Evolutionary conservation across 345 rosid species (phyloP), one percentile per base, ranked within the genome.

Genomic region (Gossypium rotundifolium): DNA sequence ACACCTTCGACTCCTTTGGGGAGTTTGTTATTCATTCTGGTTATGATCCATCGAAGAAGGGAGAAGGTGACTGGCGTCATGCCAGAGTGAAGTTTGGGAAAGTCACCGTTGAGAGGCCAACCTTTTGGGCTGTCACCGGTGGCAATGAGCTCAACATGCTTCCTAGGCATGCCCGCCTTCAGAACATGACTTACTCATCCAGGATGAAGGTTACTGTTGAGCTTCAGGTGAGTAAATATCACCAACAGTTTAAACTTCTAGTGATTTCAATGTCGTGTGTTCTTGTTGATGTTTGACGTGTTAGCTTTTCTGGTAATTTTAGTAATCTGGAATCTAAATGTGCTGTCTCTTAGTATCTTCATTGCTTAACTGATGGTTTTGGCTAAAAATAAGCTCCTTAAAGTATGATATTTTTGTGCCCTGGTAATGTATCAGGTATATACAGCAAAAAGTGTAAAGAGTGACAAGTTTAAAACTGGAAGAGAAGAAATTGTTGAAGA

Each of bases 401-500:
- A 16, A 27, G 16, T 49, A 16, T 49, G 72, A 14, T 68, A 25
- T 14, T 16, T 67, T 65, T 83, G 49, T 65, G 29, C 29, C 66
- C 65, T 75, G 51, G 17, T 75, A 60, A 80, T 77, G 14, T 82
- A 46, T 72, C 81, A 92, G 98, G 87, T 92, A 58, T 91, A 82
- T 68, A 82, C 81, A 2, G 75, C 74, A 72, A 81, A 75, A 64
- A 76, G 77, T 71, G 86, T 85, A 27, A 83, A 79, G 64, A 84
- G 87, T 65, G 98, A 92, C 80, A 92, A 94, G 74, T 91, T 94
- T 76, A 91, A 94, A 85, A 91, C 98, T 11, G 97, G 98, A 60
- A 87, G 83, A 81, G 89, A 86, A 6, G 81, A 89, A 51, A 75
- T 49, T 38, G 65, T 87, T 33, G 77, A 85, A 40, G 86, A 87